phyloP scores from a whole-genome alignment of 2,329 filamentous ascomycete genomes.

The Colletotrichum sp. region DNA sequence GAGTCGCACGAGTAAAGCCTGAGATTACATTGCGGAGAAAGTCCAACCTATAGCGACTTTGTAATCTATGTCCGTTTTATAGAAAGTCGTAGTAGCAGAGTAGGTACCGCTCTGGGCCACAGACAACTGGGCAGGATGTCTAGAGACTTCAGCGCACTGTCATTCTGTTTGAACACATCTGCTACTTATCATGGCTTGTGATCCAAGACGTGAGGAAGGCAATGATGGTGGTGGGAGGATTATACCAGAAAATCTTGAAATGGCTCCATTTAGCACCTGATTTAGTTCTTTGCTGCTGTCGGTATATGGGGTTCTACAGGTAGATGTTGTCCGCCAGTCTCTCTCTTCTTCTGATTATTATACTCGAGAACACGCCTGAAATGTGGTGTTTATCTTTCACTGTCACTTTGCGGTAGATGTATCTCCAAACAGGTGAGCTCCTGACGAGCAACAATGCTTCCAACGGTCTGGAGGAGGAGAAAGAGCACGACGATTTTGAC shows the following conservation, averaged over 20 bases:
- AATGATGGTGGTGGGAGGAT: rapidly evolving
- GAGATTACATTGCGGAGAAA: rapidly evolving
- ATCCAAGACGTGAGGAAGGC: rapidly evolving
- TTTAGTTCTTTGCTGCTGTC: neutral
- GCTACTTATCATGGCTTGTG: neutral
- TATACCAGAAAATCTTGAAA: neutral
- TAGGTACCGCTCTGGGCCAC: neutral
- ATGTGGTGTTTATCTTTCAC: neutral
- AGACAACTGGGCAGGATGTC: rapidly evolving
- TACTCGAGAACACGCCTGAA: neutral
- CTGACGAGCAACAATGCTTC: rapidly evolving
- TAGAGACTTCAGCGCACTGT: neutral
- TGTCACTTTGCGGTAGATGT: neutral
- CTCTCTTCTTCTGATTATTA: rapidly evolving
- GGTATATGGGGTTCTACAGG: neutral
- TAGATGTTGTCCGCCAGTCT: rapidly evolving
- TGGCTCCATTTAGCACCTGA: rapidly evolving
- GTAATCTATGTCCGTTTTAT: rapidly evolving
- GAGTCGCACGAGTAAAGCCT: no score
- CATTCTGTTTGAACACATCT: neutral
- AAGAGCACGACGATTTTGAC: neutral
- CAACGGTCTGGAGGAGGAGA: neutral
- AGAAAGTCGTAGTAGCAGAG: no score
- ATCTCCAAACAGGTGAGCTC: neutral
- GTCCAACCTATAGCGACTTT: rapidly evolving